Conservation (phyloP, 2,329 filamentous ascomycete species). For the Dothideomycetes sp. region DNA sequence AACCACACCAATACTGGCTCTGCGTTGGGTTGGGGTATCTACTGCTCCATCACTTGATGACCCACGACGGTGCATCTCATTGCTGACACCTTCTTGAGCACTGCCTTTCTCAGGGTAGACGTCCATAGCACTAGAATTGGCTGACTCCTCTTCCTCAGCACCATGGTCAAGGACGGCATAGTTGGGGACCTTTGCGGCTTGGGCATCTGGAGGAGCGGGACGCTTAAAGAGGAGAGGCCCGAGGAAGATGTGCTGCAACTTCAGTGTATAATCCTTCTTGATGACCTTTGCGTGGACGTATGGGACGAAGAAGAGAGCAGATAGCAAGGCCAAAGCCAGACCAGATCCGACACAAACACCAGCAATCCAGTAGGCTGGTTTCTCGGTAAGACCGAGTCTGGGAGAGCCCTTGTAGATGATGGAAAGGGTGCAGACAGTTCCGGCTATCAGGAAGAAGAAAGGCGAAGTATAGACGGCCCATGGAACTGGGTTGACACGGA, state of each 20-base stretch:
- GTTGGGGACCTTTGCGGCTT: slow-evolving; percentile 55
- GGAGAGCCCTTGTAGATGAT: slow-evolving; percentile 43
- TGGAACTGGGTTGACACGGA: slow-evolving; percentile 40
- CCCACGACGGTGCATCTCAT: slow-evolving; percentile 16
- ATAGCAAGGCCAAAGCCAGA: slow-evolving; percentile 30
- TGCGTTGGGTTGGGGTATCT: slow-evolving; percentile 54
- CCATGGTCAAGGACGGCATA: slow-evolving; percentile 68
- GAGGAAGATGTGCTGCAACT: slow-evolving; percentile 25
- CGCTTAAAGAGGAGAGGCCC: slow-evolving; percentile 40
- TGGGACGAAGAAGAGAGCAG: slow-evolving; percentile 33
- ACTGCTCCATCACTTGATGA: slow-evolving; percentile 29
- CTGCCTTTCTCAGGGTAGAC: no score
- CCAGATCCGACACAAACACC: slow-evolving; percentile 41
- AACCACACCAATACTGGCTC: slow-evolving; percentile 15
- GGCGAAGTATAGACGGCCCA: slow-evolving; percentile 41
- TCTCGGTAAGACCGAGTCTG: slow-evolving; percentile 37
- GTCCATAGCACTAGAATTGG: slow-evolving; percentile 27
- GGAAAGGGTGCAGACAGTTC: slow-evolving; percentile 46
- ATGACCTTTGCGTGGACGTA: slow-evolving; percentile 26
- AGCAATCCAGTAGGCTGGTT: slow-evolving; percentile 34
- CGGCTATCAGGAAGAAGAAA: slow-evolving; percentile 41
- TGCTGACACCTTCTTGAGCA: slow-evolving; percentile 20
- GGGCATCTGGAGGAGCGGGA: slow-evolving; percentile 43
- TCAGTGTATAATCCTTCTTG: slow-evolving; percentile 24
- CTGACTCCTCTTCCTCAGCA: slow-evolving; percentile 37